Evolutionary conservation across 352 stramenopile genomes (phyloP), one percentile per base, ranked within the genome.

Genomic region (Phytophthora citrophthora): DNA sequence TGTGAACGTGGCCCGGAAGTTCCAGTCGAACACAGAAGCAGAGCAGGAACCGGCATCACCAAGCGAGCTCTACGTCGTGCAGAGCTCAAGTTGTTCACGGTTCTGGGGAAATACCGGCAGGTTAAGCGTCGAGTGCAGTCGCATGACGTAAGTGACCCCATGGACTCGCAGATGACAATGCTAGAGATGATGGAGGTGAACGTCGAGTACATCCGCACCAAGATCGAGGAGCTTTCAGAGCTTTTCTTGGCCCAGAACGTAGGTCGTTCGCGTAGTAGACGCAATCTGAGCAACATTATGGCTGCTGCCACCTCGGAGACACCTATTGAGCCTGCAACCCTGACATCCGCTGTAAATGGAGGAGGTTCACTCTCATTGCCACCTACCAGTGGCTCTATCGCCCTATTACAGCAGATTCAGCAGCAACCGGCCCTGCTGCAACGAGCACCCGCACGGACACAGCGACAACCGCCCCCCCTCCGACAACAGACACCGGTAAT

Each of bases 121-220:
- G 70, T 77, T 47, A 89, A 91, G 67, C 70, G 79, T 18, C 73
- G 63, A 40, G 74, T 91, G n/a, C 74, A 83, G 38, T 86, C 77
- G 26, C 72, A 90, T 38, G 85, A 91, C 54, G 68, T 87, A 45
- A 89, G 75, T 43, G 85, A 93, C 50, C 77, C 82, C 40, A 88
- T 91, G 70, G 85, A 93, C 74, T 86, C 85, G 56, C 83, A 93
- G 57, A 87, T 93, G 81, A 91, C 81, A 20, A 90, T 93, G 83
- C 74, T 93, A 20, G 85, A 93, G 66, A 91, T 90, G 81, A 90
- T 93, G 82, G 83, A 93, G 46, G 85, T 91, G 23, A 91, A 93
- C 53, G 79, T 92, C 51, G 83, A 90, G 70, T 89, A 93, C 60
- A 90, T 93, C 34, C 81, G 83, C 43, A 90, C 78, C 41, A 89